These are phyloP conservation scores for Debaryomycetaceae sp. DNA, from an alignment of 1,139 yeast species.

Conservation along the genomic window DNA sequence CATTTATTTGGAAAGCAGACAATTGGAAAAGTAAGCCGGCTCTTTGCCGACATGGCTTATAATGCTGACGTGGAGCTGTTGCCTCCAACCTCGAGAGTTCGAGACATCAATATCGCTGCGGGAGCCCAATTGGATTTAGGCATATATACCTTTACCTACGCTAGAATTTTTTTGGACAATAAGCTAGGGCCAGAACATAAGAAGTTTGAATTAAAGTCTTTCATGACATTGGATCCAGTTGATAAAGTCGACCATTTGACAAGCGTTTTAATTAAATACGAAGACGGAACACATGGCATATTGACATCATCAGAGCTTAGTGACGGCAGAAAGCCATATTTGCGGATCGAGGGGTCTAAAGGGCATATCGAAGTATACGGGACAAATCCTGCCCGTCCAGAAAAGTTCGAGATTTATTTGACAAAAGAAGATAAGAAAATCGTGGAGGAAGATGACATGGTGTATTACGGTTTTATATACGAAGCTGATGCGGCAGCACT, in stretches of 20 bases:
- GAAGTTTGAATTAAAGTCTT: constrained; percentile 27
- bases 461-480: constrained; percentile 44
- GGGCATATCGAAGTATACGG: constrained; percentile 35
- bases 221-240: constrained; percentile 26
- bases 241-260: constrained; percentile 37
- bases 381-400: constrained; percentile 32
- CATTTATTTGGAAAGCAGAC: constrained; percentile 42
- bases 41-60: constrained; percentile 38
- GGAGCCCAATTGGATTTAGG: constrained; percentile 63
- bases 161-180: constrained; percentile 37
- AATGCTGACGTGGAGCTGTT: constrained; percentile 26
- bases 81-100: constrained; percentile 28
- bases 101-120: constrained; percentile 51
- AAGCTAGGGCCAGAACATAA: constrained; percentile 25
- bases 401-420: constrained; percentile 26
- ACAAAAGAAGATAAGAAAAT: constrained; percentile 17
- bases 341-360: constrained; percentile 36
- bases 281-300: constrained; percentile 34
- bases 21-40: constrained; percentile 46
- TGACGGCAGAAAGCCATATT: constrained; percentile 28
- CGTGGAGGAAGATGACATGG: constrained; percentile 27
- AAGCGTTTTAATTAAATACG: constrained; percentile 31
- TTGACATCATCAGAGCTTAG: constrained; percentile 30
- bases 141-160: constrained; percentile 52
- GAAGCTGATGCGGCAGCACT: constrained; percentile 52